Percentiles rank a stretch among this genome's conserved stretches.
Conservation (phyloP, 768 basidiomycete species). For the Tulasnella calospora region DNA sequence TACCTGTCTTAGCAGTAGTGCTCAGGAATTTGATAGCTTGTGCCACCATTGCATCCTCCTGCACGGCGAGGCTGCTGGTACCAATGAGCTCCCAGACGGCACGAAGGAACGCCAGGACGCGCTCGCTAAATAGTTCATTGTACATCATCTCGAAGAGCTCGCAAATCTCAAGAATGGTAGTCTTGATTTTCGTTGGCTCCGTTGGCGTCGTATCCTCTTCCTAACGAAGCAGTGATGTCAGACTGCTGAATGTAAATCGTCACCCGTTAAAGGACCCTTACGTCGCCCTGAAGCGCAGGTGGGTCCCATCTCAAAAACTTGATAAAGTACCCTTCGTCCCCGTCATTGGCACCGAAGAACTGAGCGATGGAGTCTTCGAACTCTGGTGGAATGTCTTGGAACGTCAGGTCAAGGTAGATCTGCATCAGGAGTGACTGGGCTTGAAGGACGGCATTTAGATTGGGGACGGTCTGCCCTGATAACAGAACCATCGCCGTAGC, state of each 20-base stretch:
- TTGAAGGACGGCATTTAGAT: slow-evolving; percentile 57
- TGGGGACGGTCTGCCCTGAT: slow-evolving; percentile 42
- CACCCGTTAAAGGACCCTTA: slow-evolving; percentile 39
- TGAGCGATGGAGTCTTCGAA: slow-evolving; percentile 82
- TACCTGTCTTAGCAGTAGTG: slow-evolving; percentile 82
- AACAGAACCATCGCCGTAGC: slow-evolving; percentile 46
- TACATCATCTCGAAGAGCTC: slow-evolving; percentile 85
- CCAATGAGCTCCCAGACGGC: slow-evolving; percentile 81
- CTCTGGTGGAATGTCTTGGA: slow-evolving; percentile 92
- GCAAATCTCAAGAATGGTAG: slow-evolving; percentile 81
- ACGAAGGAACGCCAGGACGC: slow-evolving; percentile 71
- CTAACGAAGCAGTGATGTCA: slow-evolving; percentile 38
- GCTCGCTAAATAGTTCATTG: slow-evolving; percentile 64
- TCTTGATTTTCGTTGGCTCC: slow-evolving; percentile 84
- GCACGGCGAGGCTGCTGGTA: slow-evolving; percentile 15
- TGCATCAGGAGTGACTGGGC: slow-evolving; percentile 74
- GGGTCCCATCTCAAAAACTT: slow-evolving; percentile 79
- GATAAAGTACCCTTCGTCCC: slow-evolving; percentile 55
- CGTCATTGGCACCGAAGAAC: slow-evolving; percentile 60
- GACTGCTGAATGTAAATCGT: neutral
- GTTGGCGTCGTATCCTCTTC: slow-evolving; percentile 78
- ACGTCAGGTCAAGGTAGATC: slow-evolving; percentile 89
- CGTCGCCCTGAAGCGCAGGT: slow-evolving; percentile 59
- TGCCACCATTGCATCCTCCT: slow-evolving; percentile 48
- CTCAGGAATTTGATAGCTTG: slow-evolving; percentile 88